A percentile compares a stretch with the other conserved stretches of the same genome.
Evolutionary conservation across 2,329 filamentous ascomycete genomes (phyloP).

Genomic region (Trichoderma cornu-damae): DNA sequence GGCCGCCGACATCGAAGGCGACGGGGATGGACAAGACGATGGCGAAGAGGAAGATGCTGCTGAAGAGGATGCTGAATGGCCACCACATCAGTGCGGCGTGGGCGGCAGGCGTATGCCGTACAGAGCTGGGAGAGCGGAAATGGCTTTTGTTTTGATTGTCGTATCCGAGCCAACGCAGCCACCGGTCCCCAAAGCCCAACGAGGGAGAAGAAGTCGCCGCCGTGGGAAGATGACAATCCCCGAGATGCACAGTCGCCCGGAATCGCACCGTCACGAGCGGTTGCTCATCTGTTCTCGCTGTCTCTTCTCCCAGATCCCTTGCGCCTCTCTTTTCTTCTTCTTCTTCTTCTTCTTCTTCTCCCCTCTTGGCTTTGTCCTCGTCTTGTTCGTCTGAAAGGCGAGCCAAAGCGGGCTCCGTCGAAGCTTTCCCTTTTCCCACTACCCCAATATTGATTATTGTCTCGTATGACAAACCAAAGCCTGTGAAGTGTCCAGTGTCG

Average conservation of each 20-base stretch:
- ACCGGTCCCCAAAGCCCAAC: background rate
- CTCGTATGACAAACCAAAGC: slow-evolving; percentile 16
- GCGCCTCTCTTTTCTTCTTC: background rate
- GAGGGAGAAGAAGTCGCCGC: background rate
- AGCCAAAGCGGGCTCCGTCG: slow-evolving; percentile 10
- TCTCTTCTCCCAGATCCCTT: background rate
- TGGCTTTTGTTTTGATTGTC: background rate
- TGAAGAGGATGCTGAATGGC: slow-evolving; percentile 74
- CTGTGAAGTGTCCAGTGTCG: slow-evolving; percentile 13
- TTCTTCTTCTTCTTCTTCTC: background rate
- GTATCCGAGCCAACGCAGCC: too few relatives aligned
- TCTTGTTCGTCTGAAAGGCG: slow-evolving; percentile 9
- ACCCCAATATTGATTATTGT: slow-evolving; percentile 13
- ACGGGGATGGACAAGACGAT: slow-evolving; percentile 95
- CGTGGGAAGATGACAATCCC: slow-evolving; percentile 5
- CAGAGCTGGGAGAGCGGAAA: slow-evolving; percentile 19
- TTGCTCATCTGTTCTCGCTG: slow-evolving; percentile 16
- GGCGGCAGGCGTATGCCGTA: slow-evolving; percentile 28
- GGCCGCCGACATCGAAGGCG: slow-evolving; percentile 94
- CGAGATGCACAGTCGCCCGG: slow-evolving; percentile 16
- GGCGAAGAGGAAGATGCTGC: slow-evolving; percentile 79
- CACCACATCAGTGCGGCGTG: slow-evolving; percentile 62
- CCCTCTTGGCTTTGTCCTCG: background rate
- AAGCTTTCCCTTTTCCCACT: slow-evolving; percentile 3
- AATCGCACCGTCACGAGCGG: slow-evolving; percentile 17